Base-by-base conservation (phyloP, 345 rosid genomes). In the Raphanus raphanistrum region DNA sequence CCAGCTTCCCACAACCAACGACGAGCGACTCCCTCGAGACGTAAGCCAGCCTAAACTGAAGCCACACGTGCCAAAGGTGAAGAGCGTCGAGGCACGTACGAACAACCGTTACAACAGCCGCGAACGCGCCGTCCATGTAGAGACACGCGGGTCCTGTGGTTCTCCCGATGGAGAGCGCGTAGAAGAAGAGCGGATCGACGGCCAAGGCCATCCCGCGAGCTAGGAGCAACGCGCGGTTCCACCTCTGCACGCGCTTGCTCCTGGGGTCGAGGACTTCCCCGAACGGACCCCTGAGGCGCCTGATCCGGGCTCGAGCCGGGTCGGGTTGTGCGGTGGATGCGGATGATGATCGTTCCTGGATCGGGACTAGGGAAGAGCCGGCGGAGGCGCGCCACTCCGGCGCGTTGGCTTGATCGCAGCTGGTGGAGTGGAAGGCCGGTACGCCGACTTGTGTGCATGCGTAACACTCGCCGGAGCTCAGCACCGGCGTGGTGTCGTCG, bases 301-400 rank as follows among this genome's bases (percentile, higher is more conserved):
- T 64, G 43, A 70, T 3, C 2, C 48, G 77, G 50, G 66, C 0
- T 28, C 77, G 73, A 25, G 10, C 11, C n/a, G 77, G 65, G n/a
- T 31, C 11, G 43, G 43, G 4, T 28, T 28, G 31, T 21, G 31
- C 31, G 31, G 31, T 3, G 31, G 76, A 57, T 11, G 32, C 26
- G 69, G 80, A 75, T 64, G 80, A 75, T 64, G 31, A 28, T 28
- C 83, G 70, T 69, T 45, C 75, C 17, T 86, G 92, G 80, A 94
- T 92, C 21, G 98, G 97, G 17, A 94, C 97, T 1, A 94, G 84
- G 17, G 91, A 92, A 16, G 98, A 88, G 4, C 98, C 98, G 6
- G 97, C 97, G 3, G 90, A 90, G 71, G 98, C 98, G 59, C 89
- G 95, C 97, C 95, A 94, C 84, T 92, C 88, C n/a, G 92, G 97